phyloP scores from a whole-genome alignment of 768 basidiomycete genomes.

The Trametes cingulata region DNA sequence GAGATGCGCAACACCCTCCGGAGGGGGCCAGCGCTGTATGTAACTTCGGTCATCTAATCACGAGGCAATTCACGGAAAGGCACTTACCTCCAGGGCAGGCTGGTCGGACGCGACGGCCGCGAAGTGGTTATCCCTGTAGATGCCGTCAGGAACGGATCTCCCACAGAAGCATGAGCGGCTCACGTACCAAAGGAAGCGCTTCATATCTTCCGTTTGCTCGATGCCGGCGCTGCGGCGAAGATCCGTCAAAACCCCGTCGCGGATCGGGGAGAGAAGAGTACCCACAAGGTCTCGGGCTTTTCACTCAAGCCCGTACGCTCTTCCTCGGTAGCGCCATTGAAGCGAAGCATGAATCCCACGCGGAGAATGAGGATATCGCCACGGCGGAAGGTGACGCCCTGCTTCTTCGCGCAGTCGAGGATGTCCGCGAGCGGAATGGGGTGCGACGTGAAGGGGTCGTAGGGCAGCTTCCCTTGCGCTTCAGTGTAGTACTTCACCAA shows the following conservation, averaged over 20 bases:
- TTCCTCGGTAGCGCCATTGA: slow-evolving; percentile 42
- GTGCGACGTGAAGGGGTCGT: slow-evolving; percentile 63
- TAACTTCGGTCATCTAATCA: not conserved
- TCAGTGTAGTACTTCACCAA: slow-evolving; percentile 54
- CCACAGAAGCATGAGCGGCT: not conserved
- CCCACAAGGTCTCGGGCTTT: slow-evolving; percentile 54
- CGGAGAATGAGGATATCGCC: slow-evolving; percentile 64
- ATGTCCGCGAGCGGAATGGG: slow-evolving; percentile 53
- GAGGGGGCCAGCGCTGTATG: slow-evolving; percentile 56
- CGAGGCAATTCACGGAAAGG: not conserved
- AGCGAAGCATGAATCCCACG: slow-evolving; percentile 63
- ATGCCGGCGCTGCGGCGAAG: slow-evolving; percentile 54
- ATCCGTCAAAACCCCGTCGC: not conserved
- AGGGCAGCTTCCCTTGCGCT: slow-evolving; percentile 44
- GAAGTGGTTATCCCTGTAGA: slow-evolving; percentile 68
- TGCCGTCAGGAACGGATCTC: slow-evolving; percentile 5
- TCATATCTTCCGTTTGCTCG: slow-evolving; percentile 71
- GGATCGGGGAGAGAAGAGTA: not conserved
- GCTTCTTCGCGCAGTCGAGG: slow-evolving; percentile 54
- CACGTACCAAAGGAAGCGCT: slow-evolving; percentile 67
- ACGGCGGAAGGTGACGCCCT: slow-evolving; percentile 59
- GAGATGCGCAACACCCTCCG: slow-evolving; percentile 43
- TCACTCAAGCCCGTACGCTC: slow-evolving; percentile 45
- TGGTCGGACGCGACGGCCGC: slow-evolving; percentile 69
- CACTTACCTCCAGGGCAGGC: slow-evolving; percentile 57